Evolutionary conservation across 2,329 filamentous ascomycete genomes (phyloP).

Genomic region (Ceratocystis papillata): DNA sequence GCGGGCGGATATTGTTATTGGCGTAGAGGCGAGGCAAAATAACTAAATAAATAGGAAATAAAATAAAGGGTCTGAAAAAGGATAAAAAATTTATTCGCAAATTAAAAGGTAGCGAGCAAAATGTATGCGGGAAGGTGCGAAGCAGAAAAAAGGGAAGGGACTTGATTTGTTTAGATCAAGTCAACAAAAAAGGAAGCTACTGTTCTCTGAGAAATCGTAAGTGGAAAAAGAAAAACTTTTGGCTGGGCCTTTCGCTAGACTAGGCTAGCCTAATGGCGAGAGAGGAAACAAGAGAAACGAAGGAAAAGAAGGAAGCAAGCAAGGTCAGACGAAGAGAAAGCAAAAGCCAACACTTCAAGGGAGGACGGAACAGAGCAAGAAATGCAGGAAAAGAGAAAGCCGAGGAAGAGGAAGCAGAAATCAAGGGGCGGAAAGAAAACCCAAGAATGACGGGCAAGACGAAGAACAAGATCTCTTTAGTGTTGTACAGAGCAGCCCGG

Average conservation of each 20-base stretch:
- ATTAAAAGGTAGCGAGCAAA: background rate
- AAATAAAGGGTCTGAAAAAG: constrained; percentile 9
- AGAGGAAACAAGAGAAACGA: background rate
- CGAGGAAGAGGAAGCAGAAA: background rate
- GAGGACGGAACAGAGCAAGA: background rate
- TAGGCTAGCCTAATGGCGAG: too few species aligned
- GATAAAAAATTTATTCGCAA: background rate
- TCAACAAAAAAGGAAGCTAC: background rate
- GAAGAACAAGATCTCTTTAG: background rate
- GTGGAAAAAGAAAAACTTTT: background rate
- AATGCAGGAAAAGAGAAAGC: background rate
- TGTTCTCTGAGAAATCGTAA: background rate
- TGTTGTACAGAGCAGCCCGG: background rate
- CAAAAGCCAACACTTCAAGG: background rate
- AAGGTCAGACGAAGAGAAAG: background rate
- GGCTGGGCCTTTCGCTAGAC: background rate
- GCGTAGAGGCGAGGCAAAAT: background rate
- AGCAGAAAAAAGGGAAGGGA: constrained; percentile 3
- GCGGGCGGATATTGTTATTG: background rate
- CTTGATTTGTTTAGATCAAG: background rate
- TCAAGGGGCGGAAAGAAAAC: background rate
- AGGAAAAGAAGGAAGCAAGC: constrained; percentile 8
- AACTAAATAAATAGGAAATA: background rate
- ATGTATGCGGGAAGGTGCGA: constrained; percentile 8
- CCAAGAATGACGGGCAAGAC: background rate